Conservation (phyloP, 495 filamentous ascomycete genomes). For the Aspergillus haitiensis region DNA sequence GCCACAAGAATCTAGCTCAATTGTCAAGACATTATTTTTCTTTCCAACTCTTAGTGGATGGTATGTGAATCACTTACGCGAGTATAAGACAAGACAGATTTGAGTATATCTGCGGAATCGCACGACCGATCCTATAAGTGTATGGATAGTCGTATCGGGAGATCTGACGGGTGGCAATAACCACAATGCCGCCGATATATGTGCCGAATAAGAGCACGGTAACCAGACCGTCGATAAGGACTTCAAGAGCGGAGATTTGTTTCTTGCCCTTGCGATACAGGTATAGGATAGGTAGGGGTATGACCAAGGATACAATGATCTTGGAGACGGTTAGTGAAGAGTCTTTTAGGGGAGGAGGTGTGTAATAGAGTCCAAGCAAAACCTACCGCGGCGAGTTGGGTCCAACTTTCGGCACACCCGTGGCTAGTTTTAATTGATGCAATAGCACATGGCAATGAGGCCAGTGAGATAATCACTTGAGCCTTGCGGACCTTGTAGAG, state of each 20-base stretch:
- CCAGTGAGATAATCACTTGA: neutral
- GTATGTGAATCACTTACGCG: neutral
- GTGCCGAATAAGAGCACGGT: neutral
- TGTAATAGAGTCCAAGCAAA: neutral
- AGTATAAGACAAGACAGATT: neutral
- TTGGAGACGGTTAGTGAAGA: neutral
- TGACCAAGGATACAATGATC: neutral
- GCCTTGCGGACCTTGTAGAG: neutral
- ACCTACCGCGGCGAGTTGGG: neutral
- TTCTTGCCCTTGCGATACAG: neutral
- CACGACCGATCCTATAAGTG: neutral
- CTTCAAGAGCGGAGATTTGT: neutral
- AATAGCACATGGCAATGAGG: neutral
- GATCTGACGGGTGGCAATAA: neutral
- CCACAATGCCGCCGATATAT: conserved; percentile 1
- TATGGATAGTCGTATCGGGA: neutral
- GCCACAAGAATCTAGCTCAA: neutral
- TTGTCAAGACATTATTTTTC: neutral
- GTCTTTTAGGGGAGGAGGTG: no score
- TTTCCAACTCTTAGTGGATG: no score
- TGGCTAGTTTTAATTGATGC: neutral
- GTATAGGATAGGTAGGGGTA: neutral
- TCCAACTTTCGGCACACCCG: neutral
- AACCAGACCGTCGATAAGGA: neutral
- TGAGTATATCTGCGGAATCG: neutral